Percentiles rank a stretch among this genome's conserved stretches.
phyloP scores from a whole-genome alignment of 2,329 filamentous ascomycete species.

The Xylaria sp. region DNA sequence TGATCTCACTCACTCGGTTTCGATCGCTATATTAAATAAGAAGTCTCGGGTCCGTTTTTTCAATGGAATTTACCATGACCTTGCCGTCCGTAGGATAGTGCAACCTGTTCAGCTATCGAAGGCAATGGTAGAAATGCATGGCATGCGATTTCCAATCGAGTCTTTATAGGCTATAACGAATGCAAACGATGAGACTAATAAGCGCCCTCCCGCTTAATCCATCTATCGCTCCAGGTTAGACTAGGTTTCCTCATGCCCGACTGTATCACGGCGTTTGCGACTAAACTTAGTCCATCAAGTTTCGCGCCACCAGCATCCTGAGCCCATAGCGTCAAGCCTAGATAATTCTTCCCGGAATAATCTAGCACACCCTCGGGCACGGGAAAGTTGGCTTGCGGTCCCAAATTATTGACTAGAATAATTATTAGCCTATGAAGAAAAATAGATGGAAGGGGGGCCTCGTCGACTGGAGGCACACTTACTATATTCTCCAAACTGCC shows the following conservation, averaged over 20 bases:
- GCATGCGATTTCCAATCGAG: not conserved
- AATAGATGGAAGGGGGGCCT: not conserved
- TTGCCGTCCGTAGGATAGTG: too few species aligned
- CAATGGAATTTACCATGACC: not conserved
- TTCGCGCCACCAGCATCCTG: slow-evolving; percentile 67
- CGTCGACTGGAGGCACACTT: slow-evolving; percentile 2
- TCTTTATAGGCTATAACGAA: not conserved
- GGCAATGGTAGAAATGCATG: not conserved
- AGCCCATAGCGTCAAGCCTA: slow-evolving; percentile 77
- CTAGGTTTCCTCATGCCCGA: slow-evolving; percentile 43
- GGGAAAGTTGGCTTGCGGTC: slow-evolving; percentile 76
- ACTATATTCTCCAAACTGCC: slow-evolving; percentile 69
- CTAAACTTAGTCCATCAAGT: slow-evolving; percentile 56
- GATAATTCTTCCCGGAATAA: slow-evolving; percentile 75
- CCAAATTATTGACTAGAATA: slow-evolving; percentile 64
- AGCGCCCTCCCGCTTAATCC: slow-evolving; percentile 38
- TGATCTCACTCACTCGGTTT: slow-evolving; percentile 10
- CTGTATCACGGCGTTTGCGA: slow-evolving; percentile 41
- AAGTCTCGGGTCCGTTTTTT: not conserved
- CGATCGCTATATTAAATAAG: not conserved
- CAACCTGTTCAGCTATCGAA: not conserved
- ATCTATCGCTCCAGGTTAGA: slow-evolving; percentile 39
- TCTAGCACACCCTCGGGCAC: slow-evolving; percentile 79
- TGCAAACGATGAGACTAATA: slow-evolving; percentile 32
- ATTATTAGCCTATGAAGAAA: slow-evolving; percentile 8